These are phyloP conservation scores for Dictyostelium capitatum DNA, from an alignment of 78 protist species.

Conservation along the genomic window DNA sequence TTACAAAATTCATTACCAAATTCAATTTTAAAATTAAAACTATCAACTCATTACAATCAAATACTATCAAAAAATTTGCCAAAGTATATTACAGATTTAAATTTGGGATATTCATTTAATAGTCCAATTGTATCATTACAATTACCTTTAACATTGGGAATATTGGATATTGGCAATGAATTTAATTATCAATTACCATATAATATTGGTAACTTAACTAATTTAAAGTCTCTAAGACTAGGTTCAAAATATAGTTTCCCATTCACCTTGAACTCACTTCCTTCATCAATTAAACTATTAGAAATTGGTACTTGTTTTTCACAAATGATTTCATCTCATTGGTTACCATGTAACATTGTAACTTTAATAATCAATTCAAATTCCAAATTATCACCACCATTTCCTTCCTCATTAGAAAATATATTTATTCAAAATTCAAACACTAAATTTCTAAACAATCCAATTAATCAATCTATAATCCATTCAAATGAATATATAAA, in stretches of 20 bases:
- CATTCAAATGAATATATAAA: no score
- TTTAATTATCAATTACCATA: not conserved
- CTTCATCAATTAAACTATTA: not conserved
- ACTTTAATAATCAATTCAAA: not conserved
- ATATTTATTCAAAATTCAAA: no score
- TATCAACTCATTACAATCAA: not conserved
- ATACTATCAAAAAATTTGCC: not conserved
- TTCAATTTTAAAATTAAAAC: not conserved
- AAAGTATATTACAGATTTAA: not conserved
- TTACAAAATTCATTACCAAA: not conserved
- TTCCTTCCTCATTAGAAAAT: no score
- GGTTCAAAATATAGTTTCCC: not conserved
- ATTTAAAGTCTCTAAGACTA: not conserved
- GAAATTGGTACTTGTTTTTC: not conserved
- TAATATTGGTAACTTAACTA: not conserved
- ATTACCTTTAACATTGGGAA: not conserved
- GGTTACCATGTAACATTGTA: not conserved
- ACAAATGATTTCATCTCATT: not conserved
- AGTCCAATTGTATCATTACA: not conserved
- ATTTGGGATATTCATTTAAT: conserved; percentile 1
- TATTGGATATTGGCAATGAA: not conserved
- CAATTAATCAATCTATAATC: not conserved
- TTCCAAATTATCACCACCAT: no score
- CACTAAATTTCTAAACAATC: no score
- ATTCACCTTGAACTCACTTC: not conserved